Evolutionary conservation across 805 yeast genomes (phyloP), one percentile per base, ranked within the genome.

Genomic region (Yarrowia alimentaria): DNA sequence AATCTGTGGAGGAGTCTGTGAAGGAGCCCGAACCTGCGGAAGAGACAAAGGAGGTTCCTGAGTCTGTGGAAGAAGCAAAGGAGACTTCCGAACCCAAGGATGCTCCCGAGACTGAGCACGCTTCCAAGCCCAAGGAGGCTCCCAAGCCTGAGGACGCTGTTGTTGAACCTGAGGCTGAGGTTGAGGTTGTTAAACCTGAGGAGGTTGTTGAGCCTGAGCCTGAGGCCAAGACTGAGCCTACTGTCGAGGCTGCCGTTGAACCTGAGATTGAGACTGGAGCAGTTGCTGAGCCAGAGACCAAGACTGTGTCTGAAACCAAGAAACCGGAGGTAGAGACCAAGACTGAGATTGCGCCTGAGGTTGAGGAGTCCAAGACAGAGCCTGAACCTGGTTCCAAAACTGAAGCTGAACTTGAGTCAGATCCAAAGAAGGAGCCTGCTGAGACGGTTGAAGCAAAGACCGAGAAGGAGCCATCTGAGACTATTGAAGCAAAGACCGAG

Each of bases 1-100:
- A 58, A n/a, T n/a, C n/a, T n/a, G n/a, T n/a, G 37, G 60, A 55
- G 32, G 62, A 59, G 12, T 68, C 53, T 6, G 43, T 50, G 10
- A 47, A 59, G 24, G 56, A 54, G 11, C 55, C 54, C 11, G 60
- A 49, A 17, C 57, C 54, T 16, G 61, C 21, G 53, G 55, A 26
- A 17, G 54, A 40, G 8, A 17, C 43, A 6, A 52, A 24, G 24
- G 50, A 32, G 1, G 50, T n/a, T n/a, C n/a, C n/a, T n/a, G n/a
- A n/a, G n/a, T n/a, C n/a, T n/a, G n/a, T n/a, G n/a, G n/a, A n/a
- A n/a, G n/a, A 29, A 10, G 51, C 48, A 5, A 54, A 49, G 34
- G 53, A 40, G 10, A 56, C 14, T 14, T 6, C 20, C 3, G 22
- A 35, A 9, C 3, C 14, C 12, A 29, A 35, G 11, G 29, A n/a